A percentile compares a stretch with the other conserved stretches of the same genome.
Evolutionary conservation across 2,329 filamentous ascomycete species (phyloP).

Genomic region (Cucurbitaria berberidis): DNA sequence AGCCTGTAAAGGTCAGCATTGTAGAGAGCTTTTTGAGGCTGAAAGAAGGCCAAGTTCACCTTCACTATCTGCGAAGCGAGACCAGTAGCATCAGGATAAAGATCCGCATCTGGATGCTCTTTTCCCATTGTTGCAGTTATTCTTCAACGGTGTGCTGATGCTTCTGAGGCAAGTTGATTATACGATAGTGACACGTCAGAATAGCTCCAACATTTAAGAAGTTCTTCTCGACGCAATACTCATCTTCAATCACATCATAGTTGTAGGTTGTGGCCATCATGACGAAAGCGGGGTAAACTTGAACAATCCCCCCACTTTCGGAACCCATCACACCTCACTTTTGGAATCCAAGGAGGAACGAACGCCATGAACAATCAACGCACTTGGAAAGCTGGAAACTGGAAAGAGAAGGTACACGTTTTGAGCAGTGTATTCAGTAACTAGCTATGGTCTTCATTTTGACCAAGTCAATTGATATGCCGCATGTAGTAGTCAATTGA

Average conservation of each 20-base stretch:
- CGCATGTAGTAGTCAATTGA: not conserved
- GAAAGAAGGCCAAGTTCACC: conserved; percentile 8
- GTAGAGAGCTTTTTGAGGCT: not conserved
- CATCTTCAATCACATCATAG: conserved; percentile 16
- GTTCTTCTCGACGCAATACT: not conserved
- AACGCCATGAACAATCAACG: too few relatives aligned
- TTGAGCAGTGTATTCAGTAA: too few relatives aligned
- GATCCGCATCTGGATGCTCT: conserved; percentile 45
- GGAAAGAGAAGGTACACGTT: too few relatives aligned
- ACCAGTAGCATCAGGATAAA: conserved; percentile 46
- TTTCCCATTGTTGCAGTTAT: conserved; percentile 30
- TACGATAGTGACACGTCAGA: not conserved
- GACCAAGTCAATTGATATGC: not conserved
- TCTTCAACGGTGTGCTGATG: not conserved
- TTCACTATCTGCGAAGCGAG: conserved; percentile 40
- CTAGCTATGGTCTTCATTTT: too few relatives aligned
- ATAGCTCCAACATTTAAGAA: not conserved
- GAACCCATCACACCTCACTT: not conserved
- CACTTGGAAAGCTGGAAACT: too few relatives aligned
- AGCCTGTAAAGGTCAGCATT: conserved; percentile 21
- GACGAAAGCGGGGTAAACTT: conserved; percentile 25
- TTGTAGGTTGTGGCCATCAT: conserved; percentile 8
- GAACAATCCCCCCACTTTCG: conserved; percentile 11
- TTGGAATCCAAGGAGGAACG: not conserved
- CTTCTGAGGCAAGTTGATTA: too few relatives aligned